Conservation (phyloP, 192 early-diverging fungal species). For the Backusella morwellensis region DNA sequence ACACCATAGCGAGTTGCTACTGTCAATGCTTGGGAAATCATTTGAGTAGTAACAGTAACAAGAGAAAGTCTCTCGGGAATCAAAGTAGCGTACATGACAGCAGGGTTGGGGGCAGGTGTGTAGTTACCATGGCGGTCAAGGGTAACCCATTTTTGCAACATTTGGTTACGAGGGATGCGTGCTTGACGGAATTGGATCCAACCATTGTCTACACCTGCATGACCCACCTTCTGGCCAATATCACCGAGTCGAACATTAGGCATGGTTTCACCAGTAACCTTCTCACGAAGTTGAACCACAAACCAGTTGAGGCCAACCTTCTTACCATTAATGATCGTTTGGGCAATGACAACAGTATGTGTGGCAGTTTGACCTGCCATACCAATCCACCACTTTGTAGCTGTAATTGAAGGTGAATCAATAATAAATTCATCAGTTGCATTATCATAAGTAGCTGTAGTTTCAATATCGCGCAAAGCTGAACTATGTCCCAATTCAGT, state of each 20-base stretch:
- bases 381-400: constrained; percentile 73
- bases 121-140: constrained; percentile 51
- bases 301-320: constrained; percentile 67
- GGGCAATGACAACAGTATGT: constrained; percentile 59
- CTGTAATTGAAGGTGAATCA: constrained; percentile 54
- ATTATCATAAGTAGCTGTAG: constrained; percentile 61
- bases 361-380: constrained; percentile 67
- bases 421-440: constrained; percentile 58
- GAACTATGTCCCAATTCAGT: constrained; percentile 65
- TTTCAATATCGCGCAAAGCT: constrained; percentile 60
- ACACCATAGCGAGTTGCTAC: constrained; percentile 62
- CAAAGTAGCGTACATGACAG: constrained; percentile 55
- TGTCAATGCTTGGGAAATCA: constrained; percentile 50
- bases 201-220: constrained; percentile 64
- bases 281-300: constrained; percentile 60
- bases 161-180: constrained; percentile 52
- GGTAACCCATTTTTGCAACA: constrained; percentile 58
- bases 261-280: constrained; percentile 44
- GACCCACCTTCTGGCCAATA: constrained; percentile 59
- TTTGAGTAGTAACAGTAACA: constrained; percentile 35
- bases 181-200: constrained; percentile 62
- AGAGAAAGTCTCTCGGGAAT: constrained; percentile 66
- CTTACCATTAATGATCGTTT: constrained; percentile 59
- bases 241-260: constrained; percentile 60
- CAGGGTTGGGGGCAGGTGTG: constrained; percentile 51